Conservation (phyloP, 1,284 basidiomycete genomes). For the Vanrija pseudolonga region DNA sequence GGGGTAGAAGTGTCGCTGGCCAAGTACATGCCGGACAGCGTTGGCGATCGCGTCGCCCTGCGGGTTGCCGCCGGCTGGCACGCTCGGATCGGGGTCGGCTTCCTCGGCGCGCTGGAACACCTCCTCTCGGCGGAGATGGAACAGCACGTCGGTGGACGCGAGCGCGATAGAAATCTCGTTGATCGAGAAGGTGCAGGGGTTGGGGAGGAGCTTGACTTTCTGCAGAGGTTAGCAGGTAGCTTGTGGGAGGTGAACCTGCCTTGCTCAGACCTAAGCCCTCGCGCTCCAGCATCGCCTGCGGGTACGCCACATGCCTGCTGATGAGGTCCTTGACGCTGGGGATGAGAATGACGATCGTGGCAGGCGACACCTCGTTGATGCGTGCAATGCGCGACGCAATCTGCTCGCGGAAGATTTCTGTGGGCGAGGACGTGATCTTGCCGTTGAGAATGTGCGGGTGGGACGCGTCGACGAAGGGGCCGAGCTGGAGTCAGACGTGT, state of each 20-base stretch:
- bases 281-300: conserved; percentile 69
- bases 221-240: conserved; percentile 35
- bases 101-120: conserved; percentile 68
- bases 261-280: conserved; percentile 50
- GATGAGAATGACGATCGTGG: conserved; percentile 68
- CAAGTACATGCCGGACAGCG: conserved; percentile 71
- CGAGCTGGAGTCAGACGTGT: conserved; percentile 57
- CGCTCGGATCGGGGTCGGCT: conserved; percentile 54
- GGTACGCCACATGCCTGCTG: conserved; percentile 76
- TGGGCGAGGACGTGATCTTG: conserved; percentile 63
- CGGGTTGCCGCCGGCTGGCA: conserved; percentile 47
- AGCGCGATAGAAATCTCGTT: conserved; percentile 77
- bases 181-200: conserved; percentile 78
- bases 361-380: conserved; percentile 62
- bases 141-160: conserved; percentile 79
- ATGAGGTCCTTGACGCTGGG: conserved; percentile 79
- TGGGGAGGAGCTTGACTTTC: conserved; percentile 76
- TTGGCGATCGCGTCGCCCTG: conserved; percentile 70
- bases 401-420: conserved; percentile 65
- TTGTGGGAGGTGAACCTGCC: conserved; percentile 26
- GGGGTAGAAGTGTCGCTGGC: conserved; percentile 93
- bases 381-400: conserved; percentile 61
- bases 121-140: conserved; percentile 83
- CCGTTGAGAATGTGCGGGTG: conserved; percentile 73
- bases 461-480: conserved; percentile 78